Conservation (phyloP, 2,329 filamentous ascomycete species). For the Aspergillus floridensis region DNA sequence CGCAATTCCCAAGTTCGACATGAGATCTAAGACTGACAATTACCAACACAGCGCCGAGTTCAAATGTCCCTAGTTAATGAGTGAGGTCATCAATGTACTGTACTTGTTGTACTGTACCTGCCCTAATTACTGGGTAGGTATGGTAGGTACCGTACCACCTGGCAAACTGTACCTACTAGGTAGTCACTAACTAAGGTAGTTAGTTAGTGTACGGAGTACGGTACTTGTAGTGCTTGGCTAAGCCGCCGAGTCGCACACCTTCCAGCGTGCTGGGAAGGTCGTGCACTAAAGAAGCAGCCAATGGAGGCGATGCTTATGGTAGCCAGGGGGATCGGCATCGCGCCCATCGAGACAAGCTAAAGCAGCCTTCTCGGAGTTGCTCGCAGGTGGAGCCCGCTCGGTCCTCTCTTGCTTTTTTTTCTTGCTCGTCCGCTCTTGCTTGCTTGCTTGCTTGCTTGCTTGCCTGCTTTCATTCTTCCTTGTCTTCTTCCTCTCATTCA, state of each 20-base stretch:
- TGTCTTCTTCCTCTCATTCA: background rate
- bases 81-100: no score
- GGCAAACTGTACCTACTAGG: no score
- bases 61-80: no score
- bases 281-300: background rate
- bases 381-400: background rate
- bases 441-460: background rate
- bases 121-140: no score
- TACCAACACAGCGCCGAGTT: no score
- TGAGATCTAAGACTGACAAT: no score
- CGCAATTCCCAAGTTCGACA: no score
- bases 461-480: background rate
- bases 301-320: slow-evolving; percentile 2
- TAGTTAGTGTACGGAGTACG: background rate
- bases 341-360: slow-evolving; percentile 3
- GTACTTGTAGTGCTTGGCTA: slow-evolving; percentile 2
- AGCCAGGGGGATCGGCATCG: slow-evolving; percentile 5
- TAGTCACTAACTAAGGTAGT: no score
- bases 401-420: background rate
- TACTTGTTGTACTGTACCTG: no score
- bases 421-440: background rate
- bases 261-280: slow-evolving; percentile 3
- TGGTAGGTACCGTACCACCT: no score
- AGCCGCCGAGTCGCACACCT: slow-evolving; percentile 6
- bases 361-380: background rate